phyloP scores from a whole-genome alignment of 2,329 filamentous ascomycete genomes.

The Colletotrichum caudatum region DNA sequence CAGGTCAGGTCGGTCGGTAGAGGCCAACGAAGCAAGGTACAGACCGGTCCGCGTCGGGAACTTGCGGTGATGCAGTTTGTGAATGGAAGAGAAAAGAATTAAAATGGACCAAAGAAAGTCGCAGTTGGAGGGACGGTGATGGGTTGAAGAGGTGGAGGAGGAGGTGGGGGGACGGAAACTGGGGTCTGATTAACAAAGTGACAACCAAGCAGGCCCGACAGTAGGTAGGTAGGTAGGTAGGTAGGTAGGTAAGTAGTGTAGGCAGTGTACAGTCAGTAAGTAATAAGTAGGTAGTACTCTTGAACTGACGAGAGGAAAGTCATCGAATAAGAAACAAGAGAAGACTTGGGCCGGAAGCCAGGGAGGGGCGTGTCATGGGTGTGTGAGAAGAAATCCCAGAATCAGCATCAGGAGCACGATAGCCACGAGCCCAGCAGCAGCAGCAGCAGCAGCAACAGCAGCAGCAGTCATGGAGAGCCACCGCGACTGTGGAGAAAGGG shows the following conservation, averaged over 20 bases:
- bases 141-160: conserved; percentile 43
- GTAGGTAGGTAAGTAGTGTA: too few relatives aligned
- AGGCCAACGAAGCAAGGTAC: conserved; percentile 48
- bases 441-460: not conserved
- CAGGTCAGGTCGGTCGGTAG: conserved; percentile 40
- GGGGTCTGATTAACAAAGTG: conserved; percentile 44
- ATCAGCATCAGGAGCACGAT: conserved; percentile 30
- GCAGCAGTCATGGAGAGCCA: conserved; percentile 21
- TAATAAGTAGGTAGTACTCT: conserved; percentile 22
- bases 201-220: conserved; percentile 38
- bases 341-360: conserved; percentile 27
- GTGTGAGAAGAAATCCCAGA: conserved; percentile 33
- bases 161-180: conserved; percentile 42
- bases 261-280: too few relatives aligned
- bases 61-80: conserved; percentile 49
- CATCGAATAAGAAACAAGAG: conserved; percentile 41
- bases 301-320: conserved; percentile 40
- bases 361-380: conserved; percentile 36
- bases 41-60: conserved; percentile 54
- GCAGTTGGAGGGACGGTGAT: conserved; percentile 42
- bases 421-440: conserved; percentile 21
- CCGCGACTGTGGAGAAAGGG: conserved; percentile 36
- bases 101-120: conserved; percentile 42
- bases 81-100: conserved; percentile 44
- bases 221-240: too few relatives aligned